phyloP scores from a whole-genome alignment of 2,329 filamentous ascomycete species.

The Pseudodiploospora longispora region DNA sequence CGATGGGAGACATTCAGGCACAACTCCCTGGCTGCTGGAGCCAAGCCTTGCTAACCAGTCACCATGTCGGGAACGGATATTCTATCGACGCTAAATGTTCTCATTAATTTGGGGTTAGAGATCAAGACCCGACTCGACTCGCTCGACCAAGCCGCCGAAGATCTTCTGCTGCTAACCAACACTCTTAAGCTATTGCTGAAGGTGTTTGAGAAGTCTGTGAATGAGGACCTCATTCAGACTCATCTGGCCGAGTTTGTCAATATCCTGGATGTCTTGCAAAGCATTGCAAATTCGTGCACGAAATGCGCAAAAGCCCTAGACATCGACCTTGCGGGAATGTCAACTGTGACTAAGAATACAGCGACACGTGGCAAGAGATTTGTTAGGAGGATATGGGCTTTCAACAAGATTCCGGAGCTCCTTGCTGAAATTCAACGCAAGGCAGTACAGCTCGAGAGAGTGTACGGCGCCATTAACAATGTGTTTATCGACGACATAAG shows the following conservation, averaged over 20 bases:
- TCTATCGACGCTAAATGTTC: conserved; percentile 6
- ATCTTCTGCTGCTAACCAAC: conserved; percentile 9
- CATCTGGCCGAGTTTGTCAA: conserved; percentile 9
- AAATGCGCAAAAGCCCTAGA: conserved; percentile 10
- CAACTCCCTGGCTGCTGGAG: background rate
- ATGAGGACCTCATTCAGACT: conserved; percentile 7
- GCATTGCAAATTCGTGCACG: conserved; percentile 9
- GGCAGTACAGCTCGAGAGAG: conserved; percentile 8
- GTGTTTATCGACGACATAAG: conserved; percentile 9
- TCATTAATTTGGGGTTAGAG: conserved; percentile 10
- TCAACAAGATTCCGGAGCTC: conserved; percentile 9
- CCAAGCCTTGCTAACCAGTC: conserved; percentile 2
- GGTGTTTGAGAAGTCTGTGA: conserved; percentile 8
- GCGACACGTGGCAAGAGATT: conserved; percentile 5
- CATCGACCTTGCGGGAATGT: conserved; percentile 7
- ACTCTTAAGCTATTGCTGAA: conserved; percentile 8
- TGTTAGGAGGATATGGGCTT: conserved; percentile 6
- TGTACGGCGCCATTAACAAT: conserved; percentile 8
- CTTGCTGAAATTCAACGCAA: conserved; percentile 10
- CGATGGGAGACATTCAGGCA: background rate
- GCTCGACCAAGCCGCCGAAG: conserved; percentile 10
- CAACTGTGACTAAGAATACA: conserved; percentile 3
- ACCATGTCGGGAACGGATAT: conserved; percentile 8
- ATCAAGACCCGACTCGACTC: conserved; percentile 9
- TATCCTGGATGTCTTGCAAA: conserved; percentile 9